Conservation (phyloP, 2,329 filamentous ascomycete genomes). For the Fragosphaeria purpurea region DNA sequence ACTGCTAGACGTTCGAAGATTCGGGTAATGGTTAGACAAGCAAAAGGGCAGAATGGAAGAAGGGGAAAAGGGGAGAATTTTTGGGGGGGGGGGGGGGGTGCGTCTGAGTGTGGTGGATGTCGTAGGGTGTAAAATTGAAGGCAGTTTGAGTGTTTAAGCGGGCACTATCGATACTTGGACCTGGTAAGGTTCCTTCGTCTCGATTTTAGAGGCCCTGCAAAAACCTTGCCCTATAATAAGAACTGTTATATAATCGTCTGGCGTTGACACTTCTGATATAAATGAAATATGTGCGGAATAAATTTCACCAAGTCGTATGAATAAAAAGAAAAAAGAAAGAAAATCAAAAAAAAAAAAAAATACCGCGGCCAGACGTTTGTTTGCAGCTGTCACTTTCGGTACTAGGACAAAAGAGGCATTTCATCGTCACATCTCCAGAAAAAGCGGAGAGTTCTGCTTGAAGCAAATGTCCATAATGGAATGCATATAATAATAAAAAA, state of each 20-base stretch:
- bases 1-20: constrained; percentile 5
- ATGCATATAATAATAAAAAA: too few relatives aligned
- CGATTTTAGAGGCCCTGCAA: constrained; percentile 4
- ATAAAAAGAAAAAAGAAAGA: not conserved
- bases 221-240: constrained; percentile 10
- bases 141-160: constrained; percentile 3
- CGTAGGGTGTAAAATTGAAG: not conserved
- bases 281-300: not conserved
- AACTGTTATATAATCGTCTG: constrained; percentile 1
- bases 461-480: too few relatives aligned
- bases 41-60: not conserved
- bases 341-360: not conserved
- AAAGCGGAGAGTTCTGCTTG: not conserved
- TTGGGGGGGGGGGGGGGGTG: not conserved
- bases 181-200: constrained; percentile 10
- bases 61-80: not conserved
- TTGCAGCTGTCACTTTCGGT: constrained; percentile 10
- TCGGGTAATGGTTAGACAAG: constrained; percentile 2
- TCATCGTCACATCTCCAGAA: constrained; percentile 1
- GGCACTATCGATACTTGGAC: constrained; percentile 7
- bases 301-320: not conserved
- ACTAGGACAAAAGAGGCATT: constrained; percentile 8
- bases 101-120: not conserved
- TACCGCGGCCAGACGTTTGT: constrained; percentile 6
- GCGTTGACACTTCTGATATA: constrained; percentile 1